Conservation (phyloP, 371 early-diverging fungal species). For the Mortierella sp. region DNA sequence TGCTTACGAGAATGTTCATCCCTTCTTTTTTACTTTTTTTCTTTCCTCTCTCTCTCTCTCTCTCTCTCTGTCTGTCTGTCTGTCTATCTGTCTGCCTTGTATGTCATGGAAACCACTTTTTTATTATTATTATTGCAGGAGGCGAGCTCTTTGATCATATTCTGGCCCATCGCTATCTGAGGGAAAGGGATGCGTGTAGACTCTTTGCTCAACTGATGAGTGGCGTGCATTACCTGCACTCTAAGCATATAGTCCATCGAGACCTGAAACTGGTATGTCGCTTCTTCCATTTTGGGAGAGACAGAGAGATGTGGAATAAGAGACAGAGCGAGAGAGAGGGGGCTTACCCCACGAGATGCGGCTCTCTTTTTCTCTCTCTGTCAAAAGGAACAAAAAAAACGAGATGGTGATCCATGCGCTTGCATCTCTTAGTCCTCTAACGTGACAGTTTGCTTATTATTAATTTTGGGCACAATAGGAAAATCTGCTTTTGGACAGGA, state of each 20-base stretch:
- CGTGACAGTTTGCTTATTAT: no score
- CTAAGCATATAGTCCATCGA: slow-evolving; percentile 93
- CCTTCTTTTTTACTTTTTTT: background rate
- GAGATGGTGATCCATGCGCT: background rate
- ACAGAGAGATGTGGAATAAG: background rate
- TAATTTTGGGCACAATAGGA: no score
- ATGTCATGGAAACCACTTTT: no score
- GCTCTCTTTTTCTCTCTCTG: background rate
- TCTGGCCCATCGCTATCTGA: slow-evolving; percentile 90
- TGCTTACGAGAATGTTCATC: background rate
- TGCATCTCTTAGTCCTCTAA: no score
- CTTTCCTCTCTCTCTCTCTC: background rate
- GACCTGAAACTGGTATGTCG: slow-evolving; percentile 92
- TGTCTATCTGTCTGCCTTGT: background rate
- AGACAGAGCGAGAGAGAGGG: background rate
- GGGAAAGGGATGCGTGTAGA: slow-evolving; percentile 91
- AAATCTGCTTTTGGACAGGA: slow-evolving; percentile 88
- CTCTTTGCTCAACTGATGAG: slow-evolving; percentile 96
- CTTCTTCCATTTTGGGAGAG: background rate
- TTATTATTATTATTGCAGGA: no score
- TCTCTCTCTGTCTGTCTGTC: background rate
- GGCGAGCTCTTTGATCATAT: slow-evolving; percentile 98
- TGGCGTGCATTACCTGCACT: slow-evolving; percentile 88
- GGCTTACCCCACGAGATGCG: background rate
- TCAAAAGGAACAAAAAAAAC: background rate